Evolutionary conservation across 768 basidiomycete genomes (phyloP).

Genomic region (Guyanaporus albipodus): DNA sequence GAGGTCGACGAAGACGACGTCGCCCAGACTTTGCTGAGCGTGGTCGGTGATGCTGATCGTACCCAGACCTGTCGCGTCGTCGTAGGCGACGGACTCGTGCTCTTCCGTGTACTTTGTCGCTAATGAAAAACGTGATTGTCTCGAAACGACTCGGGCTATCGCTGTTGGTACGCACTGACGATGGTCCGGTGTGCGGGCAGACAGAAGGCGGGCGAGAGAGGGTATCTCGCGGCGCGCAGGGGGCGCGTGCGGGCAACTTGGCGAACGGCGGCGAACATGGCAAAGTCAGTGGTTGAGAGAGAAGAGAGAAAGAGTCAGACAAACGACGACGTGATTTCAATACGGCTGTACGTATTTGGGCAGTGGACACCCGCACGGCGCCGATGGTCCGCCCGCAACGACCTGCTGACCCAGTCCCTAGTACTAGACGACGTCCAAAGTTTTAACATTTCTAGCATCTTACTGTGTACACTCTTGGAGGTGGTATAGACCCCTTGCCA

Average conservation of each 20-base stretch:
- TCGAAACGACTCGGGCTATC: background rate
- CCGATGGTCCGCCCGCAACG: too few species aligned
- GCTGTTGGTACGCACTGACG: slow-evolving; percentile 20
- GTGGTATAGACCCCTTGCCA: background rate
- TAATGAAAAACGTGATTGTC: background rate
- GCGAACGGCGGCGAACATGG: slow-evolving; percentile 19
- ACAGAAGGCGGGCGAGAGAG: background rate
- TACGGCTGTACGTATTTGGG: slow-evolving; percentile 15
- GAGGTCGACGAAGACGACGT: slow-evolving; percentile 96
- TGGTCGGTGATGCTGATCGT: slow-evolving; percentile 86
- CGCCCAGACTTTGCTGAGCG: slow-evolving; percentile 88
- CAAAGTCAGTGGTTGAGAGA: background rate
- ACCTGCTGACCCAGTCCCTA: too few species aligned
- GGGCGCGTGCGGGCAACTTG: slow-evolving; percentile 12
- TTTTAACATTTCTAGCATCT: too few species aligned
- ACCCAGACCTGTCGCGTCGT: slow-evolving; percentile 72
- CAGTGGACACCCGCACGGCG: slow-evolving; percentile 9
- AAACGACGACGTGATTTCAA: too few species aligned
- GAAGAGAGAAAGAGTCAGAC: slow-evolving; percentile 57
- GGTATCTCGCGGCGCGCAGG: background rate
- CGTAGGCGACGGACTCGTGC: slow-evolving; percentile 83
- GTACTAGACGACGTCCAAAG: too few species aligned
- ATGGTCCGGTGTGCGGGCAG: slow-evolving; percentile 18
- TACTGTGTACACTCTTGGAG: too few species aligned
- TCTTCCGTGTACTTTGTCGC: slow-evolving; percentile 66